Evolutionary conservation across 176 grass and related monocot genomes (phyloP).

Genomic region (Ampelocalamus luodianensis): DNA sequence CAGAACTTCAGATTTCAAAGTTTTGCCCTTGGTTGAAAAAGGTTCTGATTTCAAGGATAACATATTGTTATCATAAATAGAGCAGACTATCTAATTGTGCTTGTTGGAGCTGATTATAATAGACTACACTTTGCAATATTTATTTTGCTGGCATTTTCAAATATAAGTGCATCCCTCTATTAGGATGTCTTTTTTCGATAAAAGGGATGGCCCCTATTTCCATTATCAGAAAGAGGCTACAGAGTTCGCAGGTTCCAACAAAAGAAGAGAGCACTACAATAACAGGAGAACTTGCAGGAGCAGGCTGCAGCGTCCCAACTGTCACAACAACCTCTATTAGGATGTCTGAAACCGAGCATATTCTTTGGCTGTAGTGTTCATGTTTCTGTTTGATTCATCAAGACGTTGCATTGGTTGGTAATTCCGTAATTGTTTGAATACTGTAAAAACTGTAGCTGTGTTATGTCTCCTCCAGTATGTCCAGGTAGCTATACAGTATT

Average conservation of each 20-base stretch:
- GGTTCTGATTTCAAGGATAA: not conserved
- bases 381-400: constrained; percentile 20
- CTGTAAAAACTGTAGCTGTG: not conserved
- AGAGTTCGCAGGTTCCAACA: too few relatives aligned
- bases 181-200: too few relatives aligned
- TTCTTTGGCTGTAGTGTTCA: not conserved
- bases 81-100: not conserved
- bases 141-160: not conserved
- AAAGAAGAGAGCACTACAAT: too few relatives aligned
- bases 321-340: not conserved
- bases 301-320: too few relatives aligned
- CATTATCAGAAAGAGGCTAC: too few relatives aligned
- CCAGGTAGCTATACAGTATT: not conserved
- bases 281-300: too few relatives aligned
- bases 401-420: not conserved
- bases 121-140: not conserved
- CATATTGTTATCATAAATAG: not conserved
- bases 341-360: not conserved
- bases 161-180: not conserved
- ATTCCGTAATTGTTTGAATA: not conserved
- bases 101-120: not conserved
- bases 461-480: not conserved
- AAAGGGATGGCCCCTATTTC: too few relatives aligned
- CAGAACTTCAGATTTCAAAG: not conserved
- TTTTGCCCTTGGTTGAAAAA: constrained; percentile 7